Conservation (phyloP, 2,329 filamentous ascomycete species). For the Beauveria varroae region DNA sequence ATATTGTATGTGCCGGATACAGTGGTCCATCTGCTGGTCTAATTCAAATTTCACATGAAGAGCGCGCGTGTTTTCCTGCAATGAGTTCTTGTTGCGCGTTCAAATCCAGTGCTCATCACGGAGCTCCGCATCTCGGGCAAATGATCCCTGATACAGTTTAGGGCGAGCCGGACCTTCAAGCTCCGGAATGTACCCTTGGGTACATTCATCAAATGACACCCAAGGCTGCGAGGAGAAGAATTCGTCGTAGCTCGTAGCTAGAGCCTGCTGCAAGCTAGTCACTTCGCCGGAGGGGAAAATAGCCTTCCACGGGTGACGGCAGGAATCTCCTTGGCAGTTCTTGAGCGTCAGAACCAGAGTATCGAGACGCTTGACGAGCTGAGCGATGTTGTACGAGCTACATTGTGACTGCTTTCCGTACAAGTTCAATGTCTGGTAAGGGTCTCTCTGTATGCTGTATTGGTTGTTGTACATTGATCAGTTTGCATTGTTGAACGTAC, state of each 20-base stretch:
- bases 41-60: neutral
- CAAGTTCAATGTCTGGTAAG: slow-evolving; percentile 32
- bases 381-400: neutral
- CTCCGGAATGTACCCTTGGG: slow-evolving; percentile 44
- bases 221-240: slow-evolving; percentile 44
- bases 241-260: slow-evolving; percentile 37
- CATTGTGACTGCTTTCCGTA: neutral
- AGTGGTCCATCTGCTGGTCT: neutral
- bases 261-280: slow-evolving; percentile 40
- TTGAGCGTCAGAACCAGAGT: slow-evolving; percentile 53
- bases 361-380: slow-evolving; percentile 39
- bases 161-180: slow-evolving; percentile 42
- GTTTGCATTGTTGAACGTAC: slow-evolving; percentile 23
- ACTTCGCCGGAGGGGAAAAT: slow-evolving; percentile 48
- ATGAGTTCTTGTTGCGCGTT: neutral
- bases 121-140: neutral
- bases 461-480: neutral
- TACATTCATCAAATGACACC: slow-evolving; percentile 45
- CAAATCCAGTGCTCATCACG: slow-evolving; percentile 8
- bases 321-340: slow-evolving; percentile 46
- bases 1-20: neutral
- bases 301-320: slow-evolving; percentile 46
- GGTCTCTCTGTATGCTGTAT: slow-evolving; percentile 33
- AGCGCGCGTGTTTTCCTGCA: neutral
- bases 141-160: neutral